phyloP scores from a whole-genome alignment of 257 asterid genomes.

The Nyctanthes arbortristis region DNA sequence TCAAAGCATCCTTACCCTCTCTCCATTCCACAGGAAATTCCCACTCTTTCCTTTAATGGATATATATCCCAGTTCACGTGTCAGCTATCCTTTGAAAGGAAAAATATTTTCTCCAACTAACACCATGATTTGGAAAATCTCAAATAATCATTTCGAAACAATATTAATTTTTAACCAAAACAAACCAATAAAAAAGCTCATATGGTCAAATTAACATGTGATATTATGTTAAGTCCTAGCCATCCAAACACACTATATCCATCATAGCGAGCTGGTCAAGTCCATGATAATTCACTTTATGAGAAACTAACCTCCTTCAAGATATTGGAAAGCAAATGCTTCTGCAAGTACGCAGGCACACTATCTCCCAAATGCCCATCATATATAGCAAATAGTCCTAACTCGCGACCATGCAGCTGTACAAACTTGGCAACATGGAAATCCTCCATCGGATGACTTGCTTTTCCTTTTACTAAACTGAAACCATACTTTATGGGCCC shows the following conservation, averaged over 20 bases:
- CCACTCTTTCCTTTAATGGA: not conserved
- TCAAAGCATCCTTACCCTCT: not conserved
- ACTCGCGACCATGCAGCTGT: slow-evolving; percentile 58
- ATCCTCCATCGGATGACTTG: slow-evolving; percentile 86
- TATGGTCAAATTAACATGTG: not conserved
- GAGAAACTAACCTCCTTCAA: slow-evolving; percentile 72
- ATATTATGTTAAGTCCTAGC: not conserved
- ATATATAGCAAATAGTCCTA: slow-evolving; percentile 82
- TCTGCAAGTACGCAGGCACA: slow-evolving; percentile 94
- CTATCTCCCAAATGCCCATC: slow-evolving; percentile 90
- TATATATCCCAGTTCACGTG: not conserved
- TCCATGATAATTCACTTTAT: not conserved
- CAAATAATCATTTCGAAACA: too few species aligned
- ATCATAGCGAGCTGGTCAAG: not conserved
- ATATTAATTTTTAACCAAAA: too few species aligned
- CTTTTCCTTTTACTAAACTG: slow-evolving; percentile 60
- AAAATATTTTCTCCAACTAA: too few species aligned
- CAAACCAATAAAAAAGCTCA: too few species aligned
- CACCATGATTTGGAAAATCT: too few species aligned
- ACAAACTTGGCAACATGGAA: slow-evolving; percentile 69
- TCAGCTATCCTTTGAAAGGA: not conserved
- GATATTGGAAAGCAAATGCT: slow-evolving; percentile 78
- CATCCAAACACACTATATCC: not conserved
- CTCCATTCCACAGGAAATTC: not conserved
- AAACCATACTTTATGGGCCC: slow-evolving; percentile 51